Conservation (phyloP, 352 stramenopile genomes). For the Phytophthora ramorum region DNA sequence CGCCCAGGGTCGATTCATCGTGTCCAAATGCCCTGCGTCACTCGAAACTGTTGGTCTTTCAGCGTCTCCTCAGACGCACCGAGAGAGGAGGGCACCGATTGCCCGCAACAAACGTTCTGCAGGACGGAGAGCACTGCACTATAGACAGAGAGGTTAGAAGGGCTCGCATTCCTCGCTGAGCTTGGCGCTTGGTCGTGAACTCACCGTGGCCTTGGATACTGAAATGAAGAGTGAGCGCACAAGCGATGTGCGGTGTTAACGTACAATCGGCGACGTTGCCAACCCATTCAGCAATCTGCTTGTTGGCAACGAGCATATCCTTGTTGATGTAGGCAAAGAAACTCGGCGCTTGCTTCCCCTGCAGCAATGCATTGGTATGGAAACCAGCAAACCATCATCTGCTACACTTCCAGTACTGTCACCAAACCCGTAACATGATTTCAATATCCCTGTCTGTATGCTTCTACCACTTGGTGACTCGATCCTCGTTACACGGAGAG, state of each 20-base stretch:
- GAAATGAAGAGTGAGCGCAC: constrained; percentile 10
- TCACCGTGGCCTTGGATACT: constrained; percentile 1
- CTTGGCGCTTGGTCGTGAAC: not conserved
- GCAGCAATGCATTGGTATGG: no score
- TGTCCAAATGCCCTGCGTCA: not conserved
- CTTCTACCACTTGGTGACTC: not conserved
- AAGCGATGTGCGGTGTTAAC: not conserved
- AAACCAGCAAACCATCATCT: not conserved
- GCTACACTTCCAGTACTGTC: not conserved
- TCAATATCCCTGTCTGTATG: not conserved
- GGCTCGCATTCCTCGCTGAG: not conserved
- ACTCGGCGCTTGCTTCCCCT: no score
- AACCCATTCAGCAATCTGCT: no score
- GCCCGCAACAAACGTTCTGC: not conserved
- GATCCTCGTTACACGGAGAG: constrained; percentile 49
- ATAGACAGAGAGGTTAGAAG: not conserved
- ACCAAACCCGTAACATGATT: constrained; percentile 8
- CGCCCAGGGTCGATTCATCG: not conserved
- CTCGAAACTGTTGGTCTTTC: not conserved
- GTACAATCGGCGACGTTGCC: not conserved
- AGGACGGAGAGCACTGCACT: not conserved
- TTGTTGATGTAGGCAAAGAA: no score
- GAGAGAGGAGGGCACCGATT: not conserved
- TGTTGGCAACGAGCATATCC: no score
- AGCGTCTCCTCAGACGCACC: not conserved